A percentile compares a stretch with the other conserved stretches of the same genome.
phyloP scores from a whole-genome alignment of 805 yeast species.

The Wickerhamiella alocasiicola region DNA sequence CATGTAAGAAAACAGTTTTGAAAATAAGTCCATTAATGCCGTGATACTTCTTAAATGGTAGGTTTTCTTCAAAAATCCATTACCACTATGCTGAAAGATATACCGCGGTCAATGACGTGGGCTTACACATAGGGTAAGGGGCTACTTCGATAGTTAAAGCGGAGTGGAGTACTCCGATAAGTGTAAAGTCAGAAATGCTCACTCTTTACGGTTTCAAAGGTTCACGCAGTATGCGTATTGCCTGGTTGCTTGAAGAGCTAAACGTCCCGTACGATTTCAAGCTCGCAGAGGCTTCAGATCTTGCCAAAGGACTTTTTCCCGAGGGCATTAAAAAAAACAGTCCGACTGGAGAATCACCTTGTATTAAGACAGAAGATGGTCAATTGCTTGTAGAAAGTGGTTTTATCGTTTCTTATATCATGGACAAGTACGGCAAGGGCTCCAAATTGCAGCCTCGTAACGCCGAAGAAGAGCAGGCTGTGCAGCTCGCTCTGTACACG shows the following conservation, averaged over 20 bases:
- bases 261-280: slow-evolving; percentile 2
- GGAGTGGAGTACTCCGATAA: no score
- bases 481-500: not conserved
- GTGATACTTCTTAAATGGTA: no score
- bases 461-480: not conserved
- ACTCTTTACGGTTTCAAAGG: slow-evolving; percentile 5
- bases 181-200: no score
- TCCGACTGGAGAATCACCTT: slow-evolving; percentile 2
- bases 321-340: not conserved
- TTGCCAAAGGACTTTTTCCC: not conserved
- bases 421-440: not conserved
- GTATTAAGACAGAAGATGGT: slow-evolving; percentile 2
- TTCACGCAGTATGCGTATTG: slow-evolving; percentile 2
- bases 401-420: not conserved
- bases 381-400: not conserved
- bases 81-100: no score
- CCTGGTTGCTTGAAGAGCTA: slow-evolving; percentile 5
- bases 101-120: no score
- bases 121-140: no score
- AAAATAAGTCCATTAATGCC: no score
- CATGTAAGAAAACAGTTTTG: no score
- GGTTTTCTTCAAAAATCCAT: no score
- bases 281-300: not conserved
- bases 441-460: not conserved
- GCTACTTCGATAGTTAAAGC: no score